A percentile compares a stretch with the other conserved stretches of the same genome.
Conservation (phyloP, 2,329 filamentous ascomycete genomes). For the Epichloe festucae region DNA sequence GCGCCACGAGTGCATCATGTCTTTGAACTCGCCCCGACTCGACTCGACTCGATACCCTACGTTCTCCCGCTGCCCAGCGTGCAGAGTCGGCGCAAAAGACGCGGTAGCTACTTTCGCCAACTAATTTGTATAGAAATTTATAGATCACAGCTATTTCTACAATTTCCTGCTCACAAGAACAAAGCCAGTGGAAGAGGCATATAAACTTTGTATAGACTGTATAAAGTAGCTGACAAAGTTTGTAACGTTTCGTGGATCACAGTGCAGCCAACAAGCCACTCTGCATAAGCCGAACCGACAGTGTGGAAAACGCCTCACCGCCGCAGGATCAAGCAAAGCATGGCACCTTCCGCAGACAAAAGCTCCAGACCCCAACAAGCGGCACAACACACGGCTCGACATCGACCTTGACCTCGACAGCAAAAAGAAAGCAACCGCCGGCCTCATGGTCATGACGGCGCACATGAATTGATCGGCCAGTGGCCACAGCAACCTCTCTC, state of each 20-base stretch:
- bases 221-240: too few relatives aligned
- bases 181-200: too few relatives aligned
- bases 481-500: background rate
- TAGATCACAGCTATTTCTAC: too few relatives aligned
- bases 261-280: background rate
- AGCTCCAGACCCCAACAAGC: background rate
- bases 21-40: background rate
- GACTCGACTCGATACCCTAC: too few relatives aligned
- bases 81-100: too few relatives aligned
- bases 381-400: background rate
- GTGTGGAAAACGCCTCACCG: background rate
- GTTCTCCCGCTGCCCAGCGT: too few relatives aligned
- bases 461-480: too few relatives aligned
- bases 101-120: too few relatives aligned
- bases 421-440: background rate
- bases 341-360: background rate
- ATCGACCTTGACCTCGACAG: background rate
- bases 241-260: too few relatives aligned
- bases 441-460: background rate
- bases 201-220: too few relatives aligned
- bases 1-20: background rate
- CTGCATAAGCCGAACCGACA: background rate
- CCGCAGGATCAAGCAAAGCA: background rate
- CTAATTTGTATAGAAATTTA: too few relatives aligned
- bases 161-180: too few relatives aligned